phyloP scores from a whole-genome alignment of 2,329 filamentous ascomycete species.

The Claviceps cyperi region DNA sequence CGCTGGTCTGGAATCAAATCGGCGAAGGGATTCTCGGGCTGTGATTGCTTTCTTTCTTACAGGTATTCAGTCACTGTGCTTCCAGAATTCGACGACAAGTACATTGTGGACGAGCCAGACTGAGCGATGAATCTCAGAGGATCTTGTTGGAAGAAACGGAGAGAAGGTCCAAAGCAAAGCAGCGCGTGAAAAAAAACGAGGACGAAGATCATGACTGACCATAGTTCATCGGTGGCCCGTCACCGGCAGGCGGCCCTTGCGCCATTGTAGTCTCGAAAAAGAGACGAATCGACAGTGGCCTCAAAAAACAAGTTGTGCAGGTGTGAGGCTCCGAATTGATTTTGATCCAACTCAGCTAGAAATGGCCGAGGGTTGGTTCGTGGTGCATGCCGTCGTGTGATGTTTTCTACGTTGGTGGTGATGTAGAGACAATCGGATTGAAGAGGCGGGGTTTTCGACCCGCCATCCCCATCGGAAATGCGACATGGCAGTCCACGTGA shows the following conservation, averaged over 20 bases:
- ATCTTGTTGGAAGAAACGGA: neutral
- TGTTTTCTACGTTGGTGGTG: neutral
- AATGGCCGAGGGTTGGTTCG: no score
- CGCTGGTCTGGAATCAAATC: conserved; percentile 76
- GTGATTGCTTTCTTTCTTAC: conserved; percentile 49
- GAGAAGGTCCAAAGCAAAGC: neutral
- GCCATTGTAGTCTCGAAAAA: conserved; percentile 10
- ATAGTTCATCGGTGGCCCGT: conserved; percentile 12
- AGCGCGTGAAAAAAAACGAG: neutral
- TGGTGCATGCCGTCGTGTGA: no score
- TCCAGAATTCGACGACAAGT: conserved; percentile 5
- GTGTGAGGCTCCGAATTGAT: no score
- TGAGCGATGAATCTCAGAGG: neutral
- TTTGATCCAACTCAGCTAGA: no score
- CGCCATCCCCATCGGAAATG: no score
- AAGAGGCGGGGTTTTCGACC: neutral
- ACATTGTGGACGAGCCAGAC: neutral
- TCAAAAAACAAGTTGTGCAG: neutral
- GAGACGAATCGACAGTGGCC: neutral
- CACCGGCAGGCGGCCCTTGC: conserved; percentile 10
- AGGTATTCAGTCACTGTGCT: conserved; percentile 46
- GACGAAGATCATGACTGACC: conserved; percentile 13
- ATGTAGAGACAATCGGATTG: no score
- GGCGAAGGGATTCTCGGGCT: conserved; percentile 87
- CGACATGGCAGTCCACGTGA: neutral